Conservation (phyloP, 1,284 basidiomycete genomes). For the Cutaneotrichosporon cavernicola region DNA sequence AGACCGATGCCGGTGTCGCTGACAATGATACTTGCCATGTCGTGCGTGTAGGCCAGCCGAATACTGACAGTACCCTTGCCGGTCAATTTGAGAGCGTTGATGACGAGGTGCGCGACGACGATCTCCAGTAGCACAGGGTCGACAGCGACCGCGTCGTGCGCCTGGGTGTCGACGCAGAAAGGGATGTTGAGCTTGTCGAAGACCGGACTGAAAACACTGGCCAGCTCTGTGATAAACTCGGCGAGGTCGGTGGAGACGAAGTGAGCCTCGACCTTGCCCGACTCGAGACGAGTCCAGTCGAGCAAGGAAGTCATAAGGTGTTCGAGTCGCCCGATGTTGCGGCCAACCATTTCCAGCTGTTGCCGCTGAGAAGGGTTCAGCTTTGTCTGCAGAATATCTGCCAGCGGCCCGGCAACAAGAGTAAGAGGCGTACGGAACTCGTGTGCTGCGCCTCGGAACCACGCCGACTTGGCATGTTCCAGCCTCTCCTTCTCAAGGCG, state of each 20-base stretch:
- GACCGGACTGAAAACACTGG: conserved; percentile 48
- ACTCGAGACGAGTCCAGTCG: conserved; percentile 50
- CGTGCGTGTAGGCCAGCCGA: conserved; percentile 30
- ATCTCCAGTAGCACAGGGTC: conserved; percentile 53
- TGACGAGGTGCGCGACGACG: conserved; percentile 47
- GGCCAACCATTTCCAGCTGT: conserved; percentile 39
- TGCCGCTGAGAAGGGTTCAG: conserved; percentile 31
- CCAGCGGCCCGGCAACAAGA: conserved; percentile 41
- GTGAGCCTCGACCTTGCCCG: conserved; percentile 43
- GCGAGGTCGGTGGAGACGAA: conserved; percentile 50
- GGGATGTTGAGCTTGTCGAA: conserved; percentile 28
- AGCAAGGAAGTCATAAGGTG: conserved; percentile 50
- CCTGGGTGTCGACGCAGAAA: conserved; percentile 11
- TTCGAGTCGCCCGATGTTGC: conserved; percentile 44
- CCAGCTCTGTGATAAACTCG: conserved; percentile 46
- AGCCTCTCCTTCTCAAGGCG: conserved; percentile 50
- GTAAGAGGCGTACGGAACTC: conserved; percentile 51
- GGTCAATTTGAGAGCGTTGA: conserved; percentile 52
- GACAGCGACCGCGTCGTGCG: conserved; percentile 36
- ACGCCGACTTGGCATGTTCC: conserved; percentile 50
- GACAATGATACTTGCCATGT: conserved; percentile 41
- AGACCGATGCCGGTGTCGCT: conserved; percentile 54
- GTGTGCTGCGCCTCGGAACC: conserved; percentile 52
- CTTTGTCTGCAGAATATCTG: conserved; percentile 33
- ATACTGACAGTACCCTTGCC: conserved; percentile 40